Percentiles rank a stretch among this genome's conserved stretches.
phyloP scores from a whole-genome alignment of 129 eudicot genomes.

The Calendula officinalis region DNA sequence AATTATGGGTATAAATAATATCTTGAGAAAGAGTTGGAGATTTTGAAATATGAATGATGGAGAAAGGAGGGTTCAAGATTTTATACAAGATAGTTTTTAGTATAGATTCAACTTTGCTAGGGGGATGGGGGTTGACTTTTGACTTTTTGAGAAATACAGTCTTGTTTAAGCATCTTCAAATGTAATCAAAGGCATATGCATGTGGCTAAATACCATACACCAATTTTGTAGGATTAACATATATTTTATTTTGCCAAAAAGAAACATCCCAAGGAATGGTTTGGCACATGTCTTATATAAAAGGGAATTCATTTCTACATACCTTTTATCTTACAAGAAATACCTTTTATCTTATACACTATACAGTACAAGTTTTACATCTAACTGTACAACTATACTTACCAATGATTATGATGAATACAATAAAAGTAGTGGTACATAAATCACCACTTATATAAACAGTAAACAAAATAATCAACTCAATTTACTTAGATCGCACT shows the following conservation, averaged over 20 bases:
- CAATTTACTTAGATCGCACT: background rate
- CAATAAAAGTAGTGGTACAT: background rate
- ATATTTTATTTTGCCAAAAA: too few species aligned
- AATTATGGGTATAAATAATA: background rate
- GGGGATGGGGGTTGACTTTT: constrained; percentile 6
- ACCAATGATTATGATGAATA: too few species aligned
- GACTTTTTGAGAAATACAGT: constrained; percentile 11
- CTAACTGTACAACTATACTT: too few species aligned
- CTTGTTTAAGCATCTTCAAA: constrained; percentile 34
- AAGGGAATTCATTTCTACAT: too few species aligned
- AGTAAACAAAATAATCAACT: background rate
- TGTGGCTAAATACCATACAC: constrained; percentile 9
- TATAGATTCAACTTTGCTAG: constrained; percentile 24
- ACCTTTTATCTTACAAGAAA: too few species aligned
- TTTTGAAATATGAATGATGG: background rate
- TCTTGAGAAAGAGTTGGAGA: constrained; percentile 8
- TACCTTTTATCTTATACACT: too few species aligned
- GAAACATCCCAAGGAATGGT: too few species aligned
- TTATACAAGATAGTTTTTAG: constrained; percentile 17
- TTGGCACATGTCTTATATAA: too few species aligned
- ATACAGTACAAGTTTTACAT: too few species aligned
- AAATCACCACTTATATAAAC: background rate
- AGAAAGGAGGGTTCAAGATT: constrained; percentile 12
- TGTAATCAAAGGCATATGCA: constrained; percentile 41
- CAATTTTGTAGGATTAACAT: too few species aligned